Conservation (phyloP, 2,329 filamentous ascomycete genomes). For the Sclerotinia minor region DNA sequence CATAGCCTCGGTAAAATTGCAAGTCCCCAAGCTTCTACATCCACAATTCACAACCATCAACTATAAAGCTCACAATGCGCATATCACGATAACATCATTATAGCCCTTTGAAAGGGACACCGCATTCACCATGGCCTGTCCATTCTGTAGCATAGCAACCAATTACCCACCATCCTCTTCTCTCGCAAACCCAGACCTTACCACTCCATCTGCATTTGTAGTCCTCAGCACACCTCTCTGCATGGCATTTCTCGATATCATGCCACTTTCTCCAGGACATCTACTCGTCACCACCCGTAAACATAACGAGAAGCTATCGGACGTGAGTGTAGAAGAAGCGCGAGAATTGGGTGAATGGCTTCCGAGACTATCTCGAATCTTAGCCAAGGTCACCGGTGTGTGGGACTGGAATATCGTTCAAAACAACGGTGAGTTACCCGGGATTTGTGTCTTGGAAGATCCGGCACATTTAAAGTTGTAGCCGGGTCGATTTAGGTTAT, state of each 20-base stretch:
- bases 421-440: slow-evolving; percentile 69
- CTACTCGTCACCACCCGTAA: slow-evolving; percentile 75
- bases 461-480: background rate
- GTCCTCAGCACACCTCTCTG: slow-evolving; percentile 76
- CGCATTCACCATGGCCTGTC: slow-evolving; percentile 46
- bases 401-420: slow-evolving; percentile 95
- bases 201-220: slow-evolving; percentile 52
- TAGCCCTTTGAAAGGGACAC: slow-evolving; percentile 21
- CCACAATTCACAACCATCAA: background rate
- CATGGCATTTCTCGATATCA: slow-evolving; percentile 89
- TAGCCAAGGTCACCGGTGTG: slow-evolving; percentile 68
- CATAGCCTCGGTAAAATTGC: slow-evolving; percentile 19
- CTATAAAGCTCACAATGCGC: slow-evolving; percentile 25
- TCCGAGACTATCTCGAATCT: slow-evolving; percentile 69
- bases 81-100: slow-evolving; percentile 26
- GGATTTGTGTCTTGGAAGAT: slow-evolving; percentile 13
- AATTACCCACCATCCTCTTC: slow-evolving; percentile 49
- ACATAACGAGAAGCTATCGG: slow-evolving; percentile 77
- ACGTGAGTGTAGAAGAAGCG: slow-evolving; percentile 63
- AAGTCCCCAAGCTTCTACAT: slow-evolving; percentile 17
- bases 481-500: background rate
- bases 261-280: slow-evolving; percentile 82
- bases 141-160: slow-evolving; percentile 62
- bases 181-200: slow-evolving; percentile 45
- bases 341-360: slow-evolving; percentile 67